Evolutionary conservation across 1,284 basidiomycete genomes (phyloP), one percentile per base, ranked within the genome.

Genomic region (Amylostereum areolatum): DNA sequence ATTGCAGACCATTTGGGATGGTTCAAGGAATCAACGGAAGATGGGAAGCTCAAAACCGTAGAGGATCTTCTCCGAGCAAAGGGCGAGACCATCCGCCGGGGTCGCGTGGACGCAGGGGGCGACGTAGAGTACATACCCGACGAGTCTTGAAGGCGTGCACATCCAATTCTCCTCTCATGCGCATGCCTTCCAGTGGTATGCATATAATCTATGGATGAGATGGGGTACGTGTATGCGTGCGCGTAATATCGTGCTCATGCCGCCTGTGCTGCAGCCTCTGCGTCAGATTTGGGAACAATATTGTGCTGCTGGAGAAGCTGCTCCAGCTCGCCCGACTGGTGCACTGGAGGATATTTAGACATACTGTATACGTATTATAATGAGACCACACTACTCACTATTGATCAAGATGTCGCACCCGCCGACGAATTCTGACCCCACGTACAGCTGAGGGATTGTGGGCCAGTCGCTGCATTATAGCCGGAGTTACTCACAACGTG

Each of bases 361-460:
- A 32, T 28, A 46, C 37, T 43, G 11, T 12, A 28, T 24, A 45
- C 36, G 8, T 49, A 39, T 46, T 33, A 24, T 18, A 33, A 31
- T 34, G 24, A 44, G 43, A 52, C 28, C 29, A n/a, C 28, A 52
- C 48, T 25, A 84, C 92, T 72, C 63, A 95, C 93, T 97, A 57
- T 82, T 82, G 30, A 98, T 68, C 47, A 98, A 72, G 60, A 98
- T 97, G 69, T 99, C 96, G 66, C 94, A 97, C 44, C 96, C 96
- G 43, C 96, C 96, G 30, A 98, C 78, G 61, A 99, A 99, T 65
- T 97, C 94, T 28, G 95, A 94, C 51, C 91, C 85, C 37, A 98
- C 77, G 64, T 97, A 99, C 7, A 99, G 71, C 67, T 99, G 96
- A 9, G 97, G 97, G 57, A 99, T 88, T 18, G 96, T 99, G 12